Percentiles rank a stretch among this genome's conserved stretches.
Evolutionary conservation across 2,329 filamentous ascomycete species (phyloP).

Genomic region (Ophiostoma sp.): DNA sequence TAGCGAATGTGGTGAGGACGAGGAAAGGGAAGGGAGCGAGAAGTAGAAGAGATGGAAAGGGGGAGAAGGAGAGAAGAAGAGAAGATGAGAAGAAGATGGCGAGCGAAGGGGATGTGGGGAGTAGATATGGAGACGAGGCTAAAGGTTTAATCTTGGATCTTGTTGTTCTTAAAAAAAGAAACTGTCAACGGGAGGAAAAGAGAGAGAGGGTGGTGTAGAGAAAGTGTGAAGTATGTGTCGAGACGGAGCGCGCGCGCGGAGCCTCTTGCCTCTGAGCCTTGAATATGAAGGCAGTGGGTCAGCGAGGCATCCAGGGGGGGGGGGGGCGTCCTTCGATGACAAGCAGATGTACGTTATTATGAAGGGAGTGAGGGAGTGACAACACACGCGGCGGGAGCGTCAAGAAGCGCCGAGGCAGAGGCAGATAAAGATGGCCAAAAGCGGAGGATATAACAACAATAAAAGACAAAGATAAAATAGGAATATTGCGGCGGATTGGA

Average conservation of each 20-base stretch:
- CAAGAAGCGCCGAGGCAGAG: conserved; percentile 14
- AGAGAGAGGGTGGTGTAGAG: background rate
- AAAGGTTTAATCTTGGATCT: background rate
- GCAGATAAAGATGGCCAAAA: background rate
- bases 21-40: conserved; percentile 3
- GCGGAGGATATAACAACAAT: background rate
- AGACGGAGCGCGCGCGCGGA: conserved; percentile 3
- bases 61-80: background rate
- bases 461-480: conserved; percentile 7
- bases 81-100: conserved; percentile 9
- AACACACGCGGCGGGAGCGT: conserved; percentile 6
- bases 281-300: conserved; percentile 9
- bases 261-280: conserved; percentile 1
- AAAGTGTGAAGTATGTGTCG: background rate
- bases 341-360: conserved; percentile 9
- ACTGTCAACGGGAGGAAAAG: background rate
- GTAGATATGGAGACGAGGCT: conserved; percentile 16
- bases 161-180: conserved; percentile 7
- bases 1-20: conserved; percentile 11
- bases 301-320: background rate
- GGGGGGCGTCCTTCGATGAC: conserved; percentile 1
- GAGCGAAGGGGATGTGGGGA: conserved; percentile 17
- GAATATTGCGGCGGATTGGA: background rate
- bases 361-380: background rate
- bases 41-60: background rate